These are phyloP conservation scores for Plasmodium vinckei DNA, from an alignment of 169 alveolate species.

Conservation along the genomic window DNA sequence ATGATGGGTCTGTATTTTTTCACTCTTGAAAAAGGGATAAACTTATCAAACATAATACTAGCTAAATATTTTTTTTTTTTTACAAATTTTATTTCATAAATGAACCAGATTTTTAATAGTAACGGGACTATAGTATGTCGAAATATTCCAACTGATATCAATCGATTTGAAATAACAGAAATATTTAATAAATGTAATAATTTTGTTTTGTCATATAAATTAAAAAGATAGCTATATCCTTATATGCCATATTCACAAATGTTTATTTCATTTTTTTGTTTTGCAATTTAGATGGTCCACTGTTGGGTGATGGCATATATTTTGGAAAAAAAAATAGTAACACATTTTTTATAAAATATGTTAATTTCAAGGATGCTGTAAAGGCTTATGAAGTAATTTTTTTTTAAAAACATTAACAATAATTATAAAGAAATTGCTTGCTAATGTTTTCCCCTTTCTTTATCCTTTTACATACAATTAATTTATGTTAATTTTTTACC, in stretches of 20 bases:
- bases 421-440: neutral
- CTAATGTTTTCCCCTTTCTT: neutral
- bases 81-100: slow-evolving; percentile 10
- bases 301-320: slow-evolving; percentile 56
- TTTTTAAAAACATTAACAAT: neutral
- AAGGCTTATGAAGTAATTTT: slow-evolving; percentile 55
- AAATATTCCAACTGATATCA: slow-evolving; percentile 37
- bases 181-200: slow-evolving; percentile 58
- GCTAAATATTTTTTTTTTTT: no score
- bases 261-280: neutral
- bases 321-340: slow-evolving; percentile 63
- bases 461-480: neutral
- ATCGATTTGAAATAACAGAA: slow-evolving; percentile 65
- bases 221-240: neutral
- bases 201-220: no score
- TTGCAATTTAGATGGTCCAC: slow-evolving; percentile 52
- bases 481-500: neutral
- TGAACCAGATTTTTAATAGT: slow-evolving; percentile 46
- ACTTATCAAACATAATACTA: no score
- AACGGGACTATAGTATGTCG: slow-evolving; percentile 48
- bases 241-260: neutral
- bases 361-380: slow-evolving; percentile 60
- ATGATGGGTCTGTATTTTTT: no score
- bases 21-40: no score
- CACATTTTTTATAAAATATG: slow-evolving; percentile 38